These are phyloP conservation scores for Beauveria bassiana DNA, from an alignment of 2,329 filamentous ascomycete genomes.

Conservation along the genomic window DNA sequence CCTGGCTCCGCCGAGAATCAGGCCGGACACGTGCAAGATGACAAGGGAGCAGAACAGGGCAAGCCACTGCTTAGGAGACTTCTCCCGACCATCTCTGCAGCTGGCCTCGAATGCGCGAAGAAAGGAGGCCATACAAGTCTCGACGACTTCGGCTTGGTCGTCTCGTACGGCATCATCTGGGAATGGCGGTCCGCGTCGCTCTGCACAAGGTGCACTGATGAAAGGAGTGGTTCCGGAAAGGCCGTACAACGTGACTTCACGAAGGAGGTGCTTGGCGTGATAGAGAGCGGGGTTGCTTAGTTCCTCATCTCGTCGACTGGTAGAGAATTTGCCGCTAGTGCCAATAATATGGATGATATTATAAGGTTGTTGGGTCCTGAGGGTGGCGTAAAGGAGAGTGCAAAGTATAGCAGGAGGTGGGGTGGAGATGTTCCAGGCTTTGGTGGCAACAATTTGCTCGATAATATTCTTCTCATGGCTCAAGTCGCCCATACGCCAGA, in stretches of 20 bases:
- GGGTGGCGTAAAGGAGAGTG: conserved; percentile 45
- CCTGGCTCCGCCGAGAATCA: conserved; percentile 40
- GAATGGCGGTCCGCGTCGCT: conserved; percentile 15
- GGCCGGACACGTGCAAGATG: conserved; percentile 49
- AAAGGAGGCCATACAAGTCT: conserved; percentile 43
- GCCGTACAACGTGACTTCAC: conserved; percentile 48
- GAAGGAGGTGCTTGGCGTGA: conserved; percentile 46
- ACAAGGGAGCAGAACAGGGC: conserved; percentile 48
- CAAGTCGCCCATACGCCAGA: conserved; percentile 9
- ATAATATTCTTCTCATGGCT: conserved; percentile 5
- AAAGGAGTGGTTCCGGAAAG: conserved; percentile 40
- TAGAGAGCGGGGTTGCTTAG: conserved; percentile 42
- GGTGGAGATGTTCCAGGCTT: conserved; percentile 2
- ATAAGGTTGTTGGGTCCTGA: conserved; percentile 39
- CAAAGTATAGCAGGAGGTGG: conserved; percentile 38
- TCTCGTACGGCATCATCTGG: conserved; percentile 39
- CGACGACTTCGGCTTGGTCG: conserved; percentile 39
- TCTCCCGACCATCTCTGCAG: conserved; percentile 25
- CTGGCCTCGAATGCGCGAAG: conserved; percentile 44
- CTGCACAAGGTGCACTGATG: conserved; percentile 23
- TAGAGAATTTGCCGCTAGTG: conserved; percentile 41
- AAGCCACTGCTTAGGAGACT: conserved; percentile 39
- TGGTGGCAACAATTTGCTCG: conserved; percentile 1
- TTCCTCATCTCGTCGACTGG: conserved; percentile 40
- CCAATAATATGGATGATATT: conserved; percentile 46